phyloP scores from a whole-genome alignment of 768 basidiomycete species.

The Xerocomellus chrysenteron region DNA sequence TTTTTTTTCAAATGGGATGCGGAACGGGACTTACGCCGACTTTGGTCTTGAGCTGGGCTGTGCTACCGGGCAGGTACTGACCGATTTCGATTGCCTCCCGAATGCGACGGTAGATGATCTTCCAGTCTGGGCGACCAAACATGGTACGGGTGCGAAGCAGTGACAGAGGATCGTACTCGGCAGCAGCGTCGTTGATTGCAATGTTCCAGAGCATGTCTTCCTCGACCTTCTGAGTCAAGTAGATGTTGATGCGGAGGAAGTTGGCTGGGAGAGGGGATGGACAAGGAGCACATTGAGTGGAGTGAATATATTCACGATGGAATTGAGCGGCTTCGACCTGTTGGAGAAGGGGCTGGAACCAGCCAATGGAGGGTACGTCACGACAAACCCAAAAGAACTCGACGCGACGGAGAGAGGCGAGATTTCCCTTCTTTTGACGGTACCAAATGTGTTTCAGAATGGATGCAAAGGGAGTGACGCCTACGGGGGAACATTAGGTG shows the following conservation, averaged over 20 bases:
- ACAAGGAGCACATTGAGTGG: neutral
- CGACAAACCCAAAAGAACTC: constrained; percentile 96
- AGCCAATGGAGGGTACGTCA: constrained; percentile 95
- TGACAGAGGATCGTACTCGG: constrained; percentile 87
- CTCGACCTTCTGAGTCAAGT: constrained; percentile 81
- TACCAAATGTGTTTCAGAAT: constrained; percentile 98
- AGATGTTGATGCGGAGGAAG: constrained; percentile 90
- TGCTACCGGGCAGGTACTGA: constrained; percentile 76
- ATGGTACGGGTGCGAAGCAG: constrained; percentile 85
- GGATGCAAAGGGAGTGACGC: constrained; percentile 92
- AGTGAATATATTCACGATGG: constrained; percentile 61
- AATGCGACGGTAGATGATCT: constrained; percentile 72
- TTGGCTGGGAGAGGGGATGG: constrained; percentile 55
- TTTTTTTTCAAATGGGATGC: neutral
- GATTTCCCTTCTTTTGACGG: constrained; percentile 71
- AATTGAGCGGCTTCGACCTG: constrained; percentile 87
- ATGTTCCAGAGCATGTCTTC: constrained; percentile 93
- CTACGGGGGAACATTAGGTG: constrained; percentile 32
- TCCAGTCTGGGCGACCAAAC: constrained; percentile 93
- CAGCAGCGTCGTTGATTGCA: constrained; percentile 81
- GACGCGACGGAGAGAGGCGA: constrained; percentile 82
- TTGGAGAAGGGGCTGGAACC: constrained; percentile 89
- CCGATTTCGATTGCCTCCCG: constrained; percentile 78
- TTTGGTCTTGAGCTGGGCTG: constrained; percentile 76
- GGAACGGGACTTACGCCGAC: constrained; percentile 61